Percentiles rank a stretch among this genome's conserved stretches.
Conservation (phyloP, 208 protist genomes). For the Sergeia podlipaevii region DNA sequence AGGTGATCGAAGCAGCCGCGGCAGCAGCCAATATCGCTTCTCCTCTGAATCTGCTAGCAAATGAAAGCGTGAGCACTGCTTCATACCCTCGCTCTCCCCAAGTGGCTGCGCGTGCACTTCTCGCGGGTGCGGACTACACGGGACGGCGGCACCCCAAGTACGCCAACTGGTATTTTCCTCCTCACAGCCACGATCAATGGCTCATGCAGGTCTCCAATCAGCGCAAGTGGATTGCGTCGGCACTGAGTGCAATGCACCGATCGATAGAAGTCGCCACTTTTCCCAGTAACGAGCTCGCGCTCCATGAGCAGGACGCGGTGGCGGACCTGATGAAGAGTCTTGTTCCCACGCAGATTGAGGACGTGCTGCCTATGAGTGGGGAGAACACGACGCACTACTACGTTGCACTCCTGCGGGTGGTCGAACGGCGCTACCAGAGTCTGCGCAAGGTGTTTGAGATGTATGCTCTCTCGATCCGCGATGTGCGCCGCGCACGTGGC, state of each 20-base stretch:
- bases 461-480: slow-evolving; percentile 26
- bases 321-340: slow-evolving; percentile 34
- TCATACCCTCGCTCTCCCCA: background rate
- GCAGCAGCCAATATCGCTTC: background rate
- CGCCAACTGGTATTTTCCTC: slow-evolving; percentile 58
- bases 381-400: slow-evolving; percentile 34
- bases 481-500: too few relatives aligned
- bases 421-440: slow-evolving; percentile 46
- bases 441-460: slow-evolving; percentile 47
- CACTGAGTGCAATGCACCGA: slow-evolving; percentile 67
- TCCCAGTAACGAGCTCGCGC: slow-evolving; percentile 18
- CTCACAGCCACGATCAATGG: slow-evolving; percentile 50
- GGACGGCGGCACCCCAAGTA: slow-evolving; percentile 27
- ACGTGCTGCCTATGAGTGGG: slow-evolving; percentile 41
- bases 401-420: slow-evolving; percentile 32
- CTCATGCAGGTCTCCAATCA: slow-evolving; percentile 40
- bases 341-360: slow-evolving; percentile 37
- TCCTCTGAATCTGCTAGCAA: background rate
- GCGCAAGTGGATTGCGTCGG: slow-evolving; percentile 62
- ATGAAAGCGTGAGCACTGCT: background rate
- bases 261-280: slow-evolving; percentile 32
- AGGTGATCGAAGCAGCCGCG: background rate
- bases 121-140: too few relatives aligned
- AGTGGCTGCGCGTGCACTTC: slow-evolving; percentile 6
- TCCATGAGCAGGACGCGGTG: slow-evolving; percentile 49